phyloP scores from a whole-genome alignment of 2,329 filamentous ascomycete species.

The Raffaelea albimanens region DNA sequence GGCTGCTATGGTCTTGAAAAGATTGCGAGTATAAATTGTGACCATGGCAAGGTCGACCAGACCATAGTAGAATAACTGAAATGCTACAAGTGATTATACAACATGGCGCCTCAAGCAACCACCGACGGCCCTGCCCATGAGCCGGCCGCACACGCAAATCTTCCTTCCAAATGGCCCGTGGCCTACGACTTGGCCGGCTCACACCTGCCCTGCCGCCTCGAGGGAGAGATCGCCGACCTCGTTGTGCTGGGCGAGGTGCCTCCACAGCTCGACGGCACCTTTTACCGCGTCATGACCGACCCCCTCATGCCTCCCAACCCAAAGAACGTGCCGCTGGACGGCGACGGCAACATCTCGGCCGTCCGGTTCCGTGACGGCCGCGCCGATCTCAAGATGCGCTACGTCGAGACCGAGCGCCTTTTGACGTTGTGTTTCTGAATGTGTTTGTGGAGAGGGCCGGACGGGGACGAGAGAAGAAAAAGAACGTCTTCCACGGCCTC shows the following conservation, averaged over 20 bases:
- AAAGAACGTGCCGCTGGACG: constrained; percentile 25
- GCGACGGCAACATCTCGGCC: constrained; percentile 26
- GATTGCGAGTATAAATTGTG: no score
- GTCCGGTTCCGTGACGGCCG: constrained; percentile 22
- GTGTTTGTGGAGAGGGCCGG: not conserved
- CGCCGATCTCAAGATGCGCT: constrained; percentile 22
- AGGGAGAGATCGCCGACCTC: constrained; percentile 2
- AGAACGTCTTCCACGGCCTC: constrained; percentile 1
- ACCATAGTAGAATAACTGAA: no score
- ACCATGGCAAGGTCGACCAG: no score
- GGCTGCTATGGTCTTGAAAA: no score
- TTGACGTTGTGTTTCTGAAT: not conserved
- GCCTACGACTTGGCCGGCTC: not conserved
- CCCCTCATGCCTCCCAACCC: constrained; percentile 24
- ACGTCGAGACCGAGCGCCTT: constrained; percentile 20
- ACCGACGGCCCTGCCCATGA: no score
- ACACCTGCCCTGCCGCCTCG: not conserved
- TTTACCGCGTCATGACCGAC: constrained; percentile 32
- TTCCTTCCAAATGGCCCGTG: constrained; percentile 1
- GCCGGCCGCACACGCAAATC: no score
- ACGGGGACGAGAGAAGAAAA: no score
- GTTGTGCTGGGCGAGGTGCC: constrained; percentile 14
- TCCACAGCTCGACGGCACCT: constrained; percentile 20
- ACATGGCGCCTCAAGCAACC: no score
- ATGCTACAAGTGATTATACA: no score